Conservation (phyloP, 2,329 filamentous ascomycete genomes). For the Neonectria sp. region DNA sequence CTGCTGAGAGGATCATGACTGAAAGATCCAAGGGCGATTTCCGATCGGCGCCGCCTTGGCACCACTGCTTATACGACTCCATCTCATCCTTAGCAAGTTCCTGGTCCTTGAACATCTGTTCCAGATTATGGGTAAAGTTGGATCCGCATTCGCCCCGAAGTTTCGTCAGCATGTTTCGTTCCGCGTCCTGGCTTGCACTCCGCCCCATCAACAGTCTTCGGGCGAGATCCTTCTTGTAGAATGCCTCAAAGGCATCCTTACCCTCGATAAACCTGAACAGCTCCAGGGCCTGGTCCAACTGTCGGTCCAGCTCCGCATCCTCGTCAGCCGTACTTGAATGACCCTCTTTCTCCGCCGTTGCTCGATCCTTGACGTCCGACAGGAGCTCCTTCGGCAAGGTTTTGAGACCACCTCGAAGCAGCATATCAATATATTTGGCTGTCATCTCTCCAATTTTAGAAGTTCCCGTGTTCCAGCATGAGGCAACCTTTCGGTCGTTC, state of each 20-base stretch:
- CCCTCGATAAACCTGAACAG: slow-evolving; percentile 97
- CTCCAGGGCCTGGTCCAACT: slow-evolving; percentile 93
- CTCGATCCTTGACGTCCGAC: slow-evolving; percentile 72
- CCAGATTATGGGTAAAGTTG: slow-evolving; percentile 95
- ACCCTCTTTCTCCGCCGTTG: slow-evolving; percentile 72
- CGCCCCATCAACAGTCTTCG: slow-evolving; percentile 90
- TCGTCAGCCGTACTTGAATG: slow-evolving; percentile 84
- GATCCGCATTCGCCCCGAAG: slow-evolving; percentile 94
- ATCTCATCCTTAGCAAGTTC: slow-evolving; percentile 95
- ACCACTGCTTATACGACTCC: slow-evolving; percentile 83
- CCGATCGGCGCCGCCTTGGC: slow-evolving; percentile 64
- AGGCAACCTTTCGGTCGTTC: slow-evolving; percentile 84
- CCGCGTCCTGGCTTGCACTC: slow-evolving; percentile 94
- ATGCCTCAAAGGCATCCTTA: slow-evolving; percentile 98
- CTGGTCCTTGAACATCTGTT: slow-evolving; percentile 99
- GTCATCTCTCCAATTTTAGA: slow-evolving; percentile 99
- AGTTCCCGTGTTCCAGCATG: slow-evolving; percentile 84
- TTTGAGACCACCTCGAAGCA: slow-evolving; percentile 90
- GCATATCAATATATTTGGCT: slow-evolving; percentile 93
- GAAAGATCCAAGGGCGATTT: slow-evolving; percentile 74
- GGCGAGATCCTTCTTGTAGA: slow-evolving; percentile 98
- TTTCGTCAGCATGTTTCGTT: slow-evolving; percentile 94
- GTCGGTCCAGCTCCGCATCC: slow-evolving; percentile 90
- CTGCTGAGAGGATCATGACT: slow-evolving; percentile 91
- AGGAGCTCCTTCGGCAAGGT: slow-evolving; percentile 80